Evolutionary conservation across 495 filamentous ascomycete species (phyloP).

Genomic region (Podospora australis): DNA sequence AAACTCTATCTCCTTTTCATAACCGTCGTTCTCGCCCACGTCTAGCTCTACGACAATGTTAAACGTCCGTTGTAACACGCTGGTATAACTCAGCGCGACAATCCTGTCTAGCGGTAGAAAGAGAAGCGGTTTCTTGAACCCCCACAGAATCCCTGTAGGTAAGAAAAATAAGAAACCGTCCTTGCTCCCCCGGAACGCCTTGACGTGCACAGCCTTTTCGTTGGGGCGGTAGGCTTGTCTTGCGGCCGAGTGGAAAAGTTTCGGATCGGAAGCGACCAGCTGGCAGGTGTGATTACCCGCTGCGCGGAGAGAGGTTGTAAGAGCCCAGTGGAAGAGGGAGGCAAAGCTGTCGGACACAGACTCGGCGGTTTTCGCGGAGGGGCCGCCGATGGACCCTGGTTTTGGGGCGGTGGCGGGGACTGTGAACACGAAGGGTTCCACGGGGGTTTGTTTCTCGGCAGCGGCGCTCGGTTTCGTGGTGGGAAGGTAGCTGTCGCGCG

Average conservation of each 20-base stretch:
- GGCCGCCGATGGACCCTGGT: conserved; percentile 44
- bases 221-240: conserved; percentile 79
- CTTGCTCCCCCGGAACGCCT: conserved; percentile 87
- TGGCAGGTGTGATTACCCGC: conserved; percentile 45
- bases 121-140: conserved; percentile 88
- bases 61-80: conserved; percentile 85
- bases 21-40: conserved; percentile 31
- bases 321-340: conserved; percentile 54
- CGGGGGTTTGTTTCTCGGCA: conserved; percentile 22
- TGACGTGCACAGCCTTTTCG: conserved; percentile 88
- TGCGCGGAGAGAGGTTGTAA: conserved; percentile 55
- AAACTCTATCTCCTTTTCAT: conserved; percentile 66
- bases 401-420: conserved; percentile 68
- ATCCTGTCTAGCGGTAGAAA: conserved; percentile 79
- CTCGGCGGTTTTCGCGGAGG: conserved; percentile 37
- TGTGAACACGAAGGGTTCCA: conserved; percentile 80
- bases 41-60: conserved; percentile 73
- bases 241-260: conserved; percentile 69
- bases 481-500: conserved; percentile 53
- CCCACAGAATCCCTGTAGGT: conserved; percentile 79
- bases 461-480: conserved; percentile 21
- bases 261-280: conserved; percentile 62
- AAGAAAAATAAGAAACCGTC: conserved; percentile 93
- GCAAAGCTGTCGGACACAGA: conserved; percentile 55
- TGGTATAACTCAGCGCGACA: conserved; percentile 79